Conservation (phyloP, 768 basidiomycete genomes). For the Auricularia auricula-judae region DNA sequence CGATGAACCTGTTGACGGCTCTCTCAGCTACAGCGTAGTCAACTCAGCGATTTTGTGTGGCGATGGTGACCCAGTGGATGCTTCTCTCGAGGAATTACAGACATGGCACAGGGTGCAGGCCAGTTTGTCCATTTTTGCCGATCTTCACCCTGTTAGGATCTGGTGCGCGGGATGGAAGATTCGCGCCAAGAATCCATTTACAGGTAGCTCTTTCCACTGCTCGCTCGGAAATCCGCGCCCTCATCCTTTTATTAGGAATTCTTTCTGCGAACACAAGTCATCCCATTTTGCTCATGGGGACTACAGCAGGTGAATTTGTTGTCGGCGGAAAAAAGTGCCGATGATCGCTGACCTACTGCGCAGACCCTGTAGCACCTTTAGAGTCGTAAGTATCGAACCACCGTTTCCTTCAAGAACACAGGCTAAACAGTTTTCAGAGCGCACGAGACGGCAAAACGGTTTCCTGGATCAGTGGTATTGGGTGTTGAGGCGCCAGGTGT, state of each 20-base stretch:
- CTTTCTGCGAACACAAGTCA: too few relatives aligned
- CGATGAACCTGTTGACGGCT: neutral
- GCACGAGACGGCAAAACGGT: neutral
- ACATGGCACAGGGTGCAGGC: neutral
- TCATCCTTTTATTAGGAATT: too few relatives aligned
- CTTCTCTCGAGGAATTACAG: slow-evolving; percentile 5
- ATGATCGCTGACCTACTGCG: too few relatives aligned
- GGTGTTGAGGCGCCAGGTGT: neutral
- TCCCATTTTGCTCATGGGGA: too few relatives aligned
- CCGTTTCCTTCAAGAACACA: too few relatives aligned
- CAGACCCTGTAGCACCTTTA: too few relatives aligned
- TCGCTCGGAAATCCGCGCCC: neutral
- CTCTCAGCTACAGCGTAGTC: neutral
- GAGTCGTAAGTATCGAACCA: too few relatives aligned
- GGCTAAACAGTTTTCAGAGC: neutral
- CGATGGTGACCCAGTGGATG: slow-evolving; percentile 8
- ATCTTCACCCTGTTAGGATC: neutral
- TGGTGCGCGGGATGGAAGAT: slow-evolving; percentile 9
- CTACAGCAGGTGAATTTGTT: neutral
- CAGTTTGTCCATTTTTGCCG: slow-evolving; percentile 9
- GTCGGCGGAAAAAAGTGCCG: too few relatives aligned
- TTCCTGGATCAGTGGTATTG: neutral
- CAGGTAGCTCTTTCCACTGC: neutral
- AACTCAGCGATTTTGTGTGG: slow-evolving; percentile 6
- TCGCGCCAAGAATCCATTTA: slow-evolving; percentile 8